Conservation (phyloP, 257 asterid species). For the Scutellaria barbata region DNA sequence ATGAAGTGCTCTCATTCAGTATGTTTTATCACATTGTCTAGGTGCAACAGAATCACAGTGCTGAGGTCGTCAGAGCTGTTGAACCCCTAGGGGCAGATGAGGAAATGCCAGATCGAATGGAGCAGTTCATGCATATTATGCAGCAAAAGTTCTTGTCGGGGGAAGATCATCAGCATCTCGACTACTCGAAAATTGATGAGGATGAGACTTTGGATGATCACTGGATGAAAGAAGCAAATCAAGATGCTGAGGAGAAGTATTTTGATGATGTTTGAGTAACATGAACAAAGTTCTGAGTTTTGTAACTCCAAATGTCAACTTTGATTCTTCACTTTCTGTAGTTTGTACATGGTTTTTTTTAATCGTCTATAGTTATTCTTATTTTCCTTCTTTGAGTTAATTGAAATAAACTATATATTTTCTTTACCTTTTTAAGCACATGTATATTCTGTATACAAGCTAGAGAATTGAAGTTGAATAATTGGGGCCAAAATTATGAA, state of each 20-base stretch:
- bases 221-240: constrained; percentile 84
- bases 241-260: constrained; percentile 95
- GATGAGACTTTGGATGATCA: constrained; percentile 89
- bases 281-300: neutral
- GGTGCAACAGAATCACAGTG: constrained; percentile 37
- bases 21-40: constrained; percentile 21
- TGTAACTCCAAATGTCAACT: neutral
- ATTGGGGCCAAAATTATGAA: too few relatives aligned
- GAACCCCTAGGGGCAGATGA: constrained; percentile 46
- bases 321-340: constrained; percentile 3
- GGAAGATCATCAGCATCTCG: constrained; percentile 77
- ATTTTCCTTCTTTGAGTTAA: neutral
- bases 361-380: neutral
- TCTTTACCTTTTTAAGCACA: too few relatives aligned
- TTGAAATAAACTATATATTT: neutral
- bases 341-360: neutral
- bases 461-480: too few relatives aligned
- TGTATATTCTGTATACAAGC: too few relatives aligned
- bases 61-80: constrained; percentile 27
- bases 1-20: too few relatives aligned
- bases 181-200: constrained; percentile 80
- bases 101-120: constrained; percentile 81
- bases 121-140: constrained; percentile 73
- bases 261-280: constrained; percentile 69
- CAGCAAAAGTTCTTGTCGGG: constrained; percentile 90